Evolutionary conservation across 2,329 filamentous ascomycete species (phyloP).

Genomic region (Dothiorella sarmentorum): DNA sequence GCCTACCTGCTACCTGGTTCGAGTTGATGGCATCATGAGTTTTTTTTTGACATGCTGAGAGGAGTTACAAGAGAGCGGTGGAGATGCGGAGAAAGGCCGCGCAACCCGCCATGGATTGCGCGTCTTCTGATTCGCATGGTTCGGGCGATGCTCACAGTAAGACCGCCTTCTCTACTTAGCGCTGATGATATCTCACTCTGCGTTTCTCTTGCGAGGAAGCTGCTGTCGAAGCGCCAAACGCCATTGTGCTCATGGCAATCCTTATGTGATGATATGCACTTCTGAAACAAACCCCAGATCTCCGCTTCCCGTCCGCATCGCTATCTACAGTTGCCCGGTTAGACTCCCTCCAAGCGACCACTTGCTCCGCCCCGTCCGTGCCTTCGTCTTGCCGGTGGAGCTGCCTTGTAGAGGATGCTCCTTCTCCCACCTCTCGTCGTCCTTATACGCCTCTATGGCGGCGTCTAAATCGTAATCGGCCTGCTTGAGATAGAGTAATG

Average conservation of each 20-base stretch:
- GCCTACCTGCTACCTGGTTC: neutral
- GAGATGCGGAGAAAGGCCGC: neutral
- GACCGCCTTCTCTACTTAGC: neutral
- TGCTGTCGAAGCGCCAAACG: slow-evolving; percentile 6
- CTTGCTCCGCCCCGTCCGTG: slow-evolving; percentile 29
- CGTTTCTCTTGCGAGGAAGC: neutral
- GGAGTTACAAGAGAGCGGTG: neutral
- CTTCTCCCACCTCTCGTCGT: slow-evolving; percentile 73
- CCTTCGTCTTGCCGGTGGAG: slow-evolving; percentile 43
- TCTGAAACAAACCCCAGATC: slow-evolving; percentile 10
- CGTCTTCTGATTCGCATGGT: neutral
- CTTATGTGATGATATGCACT: slow-evolving; percentile 7
- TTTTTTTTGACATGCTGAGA: neutral
- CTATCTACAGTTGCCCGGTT: slow-evolving; percentile 33
- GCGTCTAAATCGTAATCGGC: slow-evolving; percentile 61
- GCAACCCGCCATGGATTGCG: neutral
- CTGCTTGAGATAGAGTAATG: slow-evolving; percentile 71
- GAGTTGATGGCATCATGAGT: too few species aligned
- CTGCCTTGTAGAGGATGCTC: slow-evolving; percentile 57
- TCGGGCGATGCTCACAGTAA: neutral
- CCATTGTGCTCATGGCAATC: neutral
- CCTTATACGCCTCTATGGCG: slow-evolving; percentile 62
- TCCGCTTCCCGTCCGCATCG: neutral
- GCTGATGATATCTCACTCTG: neutral
- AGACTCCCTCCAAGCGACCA: slow-evolving; percentile 35